Percentiles rank a stretch among this genome's conserved stretches.
Conservation (phyloP, 345 rosid species). For the Populus simonii region DNA sequence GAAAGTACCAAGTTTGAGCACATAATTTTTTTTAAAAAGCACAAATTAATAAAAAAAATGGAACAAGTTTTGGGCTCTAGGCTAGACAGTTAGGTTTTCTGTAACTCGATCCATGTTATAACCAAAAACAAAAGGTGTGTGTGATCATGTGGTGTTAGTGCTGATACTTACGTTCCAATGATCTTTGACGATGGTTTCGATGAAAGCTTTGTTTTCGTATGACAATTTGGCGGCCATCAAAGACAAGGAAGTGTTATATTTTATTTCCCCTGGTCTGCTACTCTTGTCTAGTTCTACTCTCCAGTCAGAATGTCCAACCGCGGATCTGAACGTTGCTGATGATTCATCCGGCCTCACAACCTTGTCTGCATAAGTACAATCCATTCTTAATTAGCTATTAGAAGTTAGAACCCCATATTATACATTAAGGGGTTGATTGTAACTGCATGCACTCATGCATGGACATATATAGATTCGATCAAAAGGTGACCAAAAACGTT, state of each 20-base stretch:
- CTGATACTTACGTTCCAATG: constrained; percentile 13
- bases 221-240: constrained; percentile 26
- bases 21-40: too few species aligned
- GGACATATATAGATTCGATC: neutral
- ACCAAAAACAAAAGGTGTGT: too few species aligned
- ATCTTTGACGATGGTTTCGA: constrained; percentile 8
- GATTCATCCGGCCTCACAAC: constrained; percentile 10
- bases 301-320: constrained; percentile 11
- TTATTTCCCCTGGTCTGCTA: neutral
- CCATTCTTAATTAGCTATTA: neutral
- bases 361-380: constrained; percentile 6
- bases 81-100: too few species aligned
- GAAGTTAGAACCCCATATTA: too few species aligned
- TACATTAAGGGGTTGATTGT: too few species aligned
- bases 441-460: neutral
- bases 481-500: too few species aligned
- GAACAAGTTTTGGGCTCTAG: too few species aligned
- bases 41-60: too few species aligned
- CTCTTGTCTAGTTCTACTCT: constrained; percentile 16
- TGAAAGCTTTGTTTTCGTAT: constrained; percentile 20
- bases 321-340: constrained; percentile 9
- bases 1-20: too few species aligned
- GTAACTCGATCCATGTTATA: too few species aligned
- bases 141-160: too few species aligned
- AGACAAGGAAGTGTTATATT: constrained; percentile 11